Base-by-base conservation (phyloP, 257 asterid species). In the Solanum etuberosum region DNA sequence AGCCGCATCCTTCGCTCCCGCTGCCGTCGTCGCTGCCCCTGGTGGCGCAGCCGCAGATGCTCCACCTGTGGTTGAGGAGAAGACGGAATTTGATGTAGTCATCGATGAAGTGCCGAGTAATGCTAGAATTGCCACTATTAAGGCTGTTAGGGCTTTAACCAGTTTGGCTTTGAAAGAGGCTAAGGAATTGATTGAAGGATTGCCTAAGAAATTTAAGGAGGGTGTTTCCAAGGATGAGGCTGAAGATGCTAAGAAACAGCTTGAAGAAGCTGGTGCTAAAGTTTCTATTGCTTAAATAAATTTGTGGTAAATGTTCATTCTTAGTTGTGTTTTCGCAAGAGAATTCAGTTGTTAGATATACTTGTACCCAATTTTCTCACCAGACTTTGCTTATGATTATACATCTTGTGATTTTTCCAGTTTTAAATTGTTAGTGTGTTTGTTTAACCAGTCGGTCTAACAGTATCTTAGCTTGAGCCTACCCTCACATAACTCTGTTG, bases 241-340 rank as follows among this genome's bases (percentile, higher is more conserved):
- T 10, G 98, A 95, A 57, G 99, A 95, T 57, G 98, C 97, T 27
- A 96, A 95, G 93, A 96, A 96, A 91, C 96, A 95, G 92, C 99
- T 95, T 3, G 98, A 95, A 87, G 98, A 43, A 12, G 99, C 98
- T 67, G 98, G 99, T 14, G 98, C 98, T 6, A 94, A 94, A 87
- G 89, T 96, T 23, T 85, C 97, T 34, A 95, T 96, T 88, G 92
- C 88, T 84, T 87, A 81, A 86, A 29, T 23, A 3, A 34, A 43
- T 16, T 48, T 80, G 68, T 38, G 83, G 83, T 38, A 76, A 40
- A 37, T 73, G 83, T 35, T 73, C 32, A 11, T 5, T 37, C 48
- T 73, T 73, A 37, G 3, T 73, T 73, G 51, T 37, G 0, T 35
- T 73, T 73, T 73, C 18, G 5, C 82, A 73, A 73, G 82, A 37